Evolutionary conservation across 768 basidiomycete species (phyloP), one percentile per base, ranked within the genome.

Genomic region (Dioszegia hungarica): DNA sequence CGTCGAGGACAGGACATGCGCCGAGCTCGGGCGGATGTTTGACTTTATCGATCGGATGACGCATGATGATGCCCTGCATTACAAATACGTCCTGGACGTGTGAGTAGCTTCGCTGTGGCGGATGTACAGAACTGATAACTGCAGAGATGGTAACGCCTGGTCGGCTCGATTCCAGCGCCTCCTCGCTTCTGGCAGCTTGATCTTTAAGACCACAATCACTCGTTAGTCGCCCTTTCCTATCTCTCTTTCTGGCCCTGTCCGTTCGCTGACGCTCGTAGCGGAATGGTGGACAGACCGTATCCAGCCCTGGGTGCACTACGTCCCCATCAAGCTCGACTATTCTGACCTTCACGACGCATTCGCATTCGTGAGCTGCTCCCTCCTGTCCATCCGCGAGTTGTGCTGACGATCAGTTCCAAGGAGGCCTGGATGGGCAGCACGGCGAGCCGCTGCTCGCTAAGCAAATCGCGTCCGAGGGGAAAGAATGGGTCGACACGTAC

Each of bases 261-360:
- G 44, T 40, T 8, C 9, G 41, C 47, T 53, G 33, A 49, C 3
- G 10, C 11, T 15, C 44, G 8, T 51, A 70, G 66, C 70, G 28
- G 70, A 71, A 60, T 69, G 72, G 73, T 76, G 73, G 70, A 72
- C 63, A 17, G 66, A 73, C 17, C 51, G 73, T 5, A 71, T 72
- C 24, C 70, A 76, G 53, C 71, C 75, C 0, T 76, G 75, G 75
- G 63, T 76, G 20, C 75, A 76, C 41, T 74, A 72, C 49, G 60
- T 75, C 5, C 73, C 73, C 2, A 43, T 75, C 25, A 66, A 75
- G 57, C 25, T 75, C 33, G 70, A 72, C 50, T 72, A 65, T 36
- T 58, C 56, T 15, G 72, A 74, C 47, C 50, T 74, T 33, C 65
- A 70, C 56, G 72, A 74, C 40, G 54, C 59, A 5, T 25, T 74